Evolutionary conservation across 116 monocot genomes (phyloP), one percentile per base, ranked within the genome.

Genomic region (Thalassia testudinum): DNA sequence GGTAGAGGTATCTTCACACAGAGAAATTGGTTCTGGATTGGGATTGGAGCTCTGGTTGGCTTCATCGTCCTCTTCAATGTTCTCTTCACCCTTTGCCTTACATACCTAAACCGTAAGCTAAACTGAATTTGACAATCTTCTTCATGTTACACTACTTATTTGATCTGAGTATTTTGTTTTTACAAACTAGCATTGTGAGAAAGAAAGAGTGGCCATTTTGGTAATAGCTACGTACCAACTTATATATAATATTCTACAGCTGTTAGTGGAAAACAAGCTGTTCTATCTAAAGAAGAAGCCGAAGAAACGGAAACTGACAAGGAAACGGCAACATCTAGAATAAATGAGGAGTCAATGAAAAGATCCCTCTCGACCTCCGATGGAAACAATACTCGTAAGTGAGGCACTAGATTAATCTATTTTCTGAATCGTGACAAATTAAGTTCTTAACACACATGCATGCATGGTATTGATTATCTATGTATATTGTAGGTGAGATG

Each of bases 21-120:
- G 37, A 52, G 59, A 1, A 65, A 69, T 26, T 91, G 91, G 91
- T 91, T 68, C 50, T 91, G 91, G 91, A 91, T 81, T 30, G 76
- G 83, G 61, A 65, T 62, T 37, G 73, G 54, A 15, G 78, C 54
- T 21, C 83, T 88, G 40, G 21, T 88, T 5, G 82, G 73, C 0
- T 88, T 70, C 62, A 59, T 63, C 22, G 45, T 88, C 38, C 61
- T 88, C 44, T 88, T 88, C 74, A 88, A 88, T 42, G 45, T 76
- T n/a, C 65, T 88, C 12, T 79, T 76, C 63, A 72, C 73, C 5
- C 50, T 88, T 23, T 56, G 74, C 2, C 83, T 88, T 27, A 66
- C 58, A 59, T 83, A 69, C 62, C 79, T 88, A 44, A 62, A 79
- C 53, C 76, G 88, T 88, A 83, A 71, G 83, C 60, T 13, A 30